Evolutionary conservation across 345 rosid genomes (phyloP).

Genomic region (Iberis pinnata): DNA sequence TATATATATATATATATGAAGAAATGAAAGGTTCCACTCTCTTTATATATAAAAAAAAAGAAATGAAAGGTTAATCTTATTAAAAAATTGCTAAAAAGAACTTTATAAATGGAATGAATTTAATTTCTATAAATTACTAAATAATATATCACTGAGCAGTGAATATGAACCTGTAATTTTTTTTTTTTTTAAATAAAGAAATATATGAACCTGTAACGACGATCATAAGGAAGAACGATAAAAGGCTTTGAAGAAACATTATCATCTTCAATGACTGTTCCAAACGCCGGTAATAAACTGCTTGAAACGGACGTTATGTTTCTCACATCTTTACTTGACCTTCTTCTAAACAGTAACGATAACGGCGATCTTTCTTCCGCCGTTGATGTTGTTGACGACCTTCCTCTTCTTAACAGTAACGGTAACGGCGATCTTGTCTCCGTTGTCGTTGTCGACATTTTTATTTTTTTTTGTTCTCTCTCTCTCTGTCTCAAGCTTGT

Average conservation of each 20-base stretch:
- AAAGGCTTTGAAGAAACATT: slow-evolving; percentile 39
- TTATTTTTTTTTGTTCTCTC: slow-evolving; percentile 19
- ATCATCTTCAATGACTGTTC: slow-evolving; percentile 52
- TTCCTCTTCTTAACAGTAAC: slow-evolving; percentile 39
- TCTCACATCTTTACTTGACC: slow-evolving; percentile 50
- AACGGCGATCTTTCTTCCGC: slow-evolving; percentile 35
- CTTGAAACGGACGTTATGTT: slow-evolving; percentile 70
- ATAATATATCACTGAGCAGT: too few relatives aligned
- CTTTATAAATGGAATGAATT: too few relatives aligned
- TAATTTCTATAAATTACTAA: too few relatives aligned
- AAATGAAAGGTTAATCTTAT: too few relatives aligned
- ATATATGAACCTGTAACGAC: slow-evolving; percentile 56
- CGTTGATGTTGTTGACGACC: slow-evolving; percentile 17
- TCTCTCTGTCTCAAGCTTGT: slow-evolving; percentile 7
- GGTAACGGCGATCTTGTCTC: slow-evolving; percentile 44
- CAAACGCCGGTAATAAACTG: slow-evolving; percentile 84
- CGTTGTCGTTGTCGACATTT: slow-evolving; percentile 29
- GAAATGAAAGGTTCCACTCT: too few relatives aligned
- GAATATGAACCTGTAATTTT: too few relatives aligned
- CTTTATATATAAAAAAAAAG: too few relatives aligned
- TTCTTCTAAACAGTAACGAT: slow-evolving; percentile 46
- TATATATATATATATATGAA: too few relatives aligned
- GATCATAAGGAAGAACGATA: slow-evolving; percentile 71
- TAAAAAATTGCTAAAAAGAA: too few relatives aligned
- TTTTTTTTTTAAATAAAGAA: neutral